A percentile compares a stretch with the other conserved stretches of the same genome.
phyloP scores from a whole-genome alignment of 192 early-diverging fungal genomes.

The Chytriomyces hyalinus region DNA sequence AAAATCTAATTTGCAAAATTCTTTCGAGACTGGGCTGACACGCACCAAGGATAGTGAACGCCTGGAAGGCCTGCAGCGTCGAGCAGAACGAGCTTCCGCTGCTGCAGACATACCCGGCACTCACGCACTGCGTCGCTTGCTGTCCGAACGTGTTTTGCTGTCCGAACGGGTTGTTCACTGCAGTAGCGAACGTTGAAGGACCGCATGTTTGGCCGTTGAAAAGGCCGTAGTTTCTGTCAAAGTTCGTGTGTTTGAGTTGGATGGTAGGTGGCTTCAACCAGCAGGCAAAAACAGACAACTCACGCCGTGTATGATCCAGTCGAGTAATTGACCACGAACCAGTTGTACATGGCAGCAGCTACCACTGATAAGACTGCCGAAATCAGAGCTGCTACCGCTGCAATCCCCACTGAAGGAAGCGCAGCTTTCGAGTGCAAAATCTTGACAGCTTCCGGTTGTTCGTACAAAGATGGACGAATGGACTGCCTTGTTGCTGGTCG shows the following conservation, averaged over 20 bases:
- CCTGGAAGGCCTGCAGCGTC: background rate
- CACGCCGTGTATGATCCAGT: background rate
- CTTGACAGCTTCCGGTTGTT: background rate
- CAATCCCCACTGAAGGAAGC: background rate
- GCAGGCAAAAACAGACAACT: background rate
- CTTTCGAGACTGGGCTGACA: background rate
- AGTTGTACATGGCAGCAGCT: background rate
- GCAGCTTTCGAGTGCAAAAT: background rate
- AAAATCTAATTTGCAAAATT: no score
- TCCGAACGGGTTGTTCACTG: background rate
- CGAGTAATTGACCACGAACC: constrained; percentile 4
- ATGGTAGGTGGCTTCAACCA: background rate
- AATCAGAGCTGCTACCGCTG: background rate
- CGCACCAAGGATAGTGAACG: background rate
- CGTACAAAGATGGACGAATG: background rate
- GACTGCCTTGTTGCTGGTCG: background rate
- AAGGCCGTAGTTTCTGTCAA: constrained; percentile 1
- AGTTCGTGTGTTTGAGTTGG: background rate
- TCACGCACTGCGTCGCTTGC: background rate
- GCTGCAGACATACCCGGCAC: background rate
- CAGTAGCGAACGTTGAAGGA: background rate
- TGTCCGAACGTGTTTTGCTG: background rate
- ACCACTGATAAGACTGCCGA: background rate
- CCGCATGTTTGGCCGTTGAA: background rate
- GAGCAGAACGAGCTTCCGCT: background rate